These are phyloP conservation scores for Metroxylon sagu DNA, from an alignment of 176 grass and related monocot species.

Conservation along the genomic window DNA sequence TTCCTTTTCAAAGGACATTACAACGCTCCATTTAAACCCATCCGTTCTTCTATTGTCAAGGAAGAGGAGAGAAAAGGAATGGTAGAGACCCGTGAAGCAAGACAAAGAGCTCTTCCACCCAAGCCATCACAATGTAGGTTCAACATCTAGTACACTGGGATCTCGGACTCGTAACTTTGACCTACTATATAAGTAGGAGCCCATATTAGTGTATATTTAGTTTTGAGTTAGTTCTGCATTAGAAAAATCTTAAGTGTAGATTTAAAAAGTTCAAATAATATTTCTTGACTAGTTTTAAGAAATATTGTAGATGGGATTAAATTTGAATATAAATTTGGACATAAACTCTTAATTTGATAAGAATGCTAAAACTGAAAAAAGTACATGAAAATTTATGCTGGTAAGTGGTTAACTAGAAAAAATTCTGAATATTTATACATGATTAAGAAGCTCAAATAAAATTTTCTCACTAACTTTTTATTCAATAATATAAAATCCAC, in stretches of 20 bases:
- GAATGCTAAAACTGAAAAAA: too few species aligned
- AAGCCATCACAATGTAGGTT: conserved; percentile 25
- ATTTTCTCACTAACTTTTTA: not conserved
- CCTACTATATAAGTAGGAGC: too few species aligned
- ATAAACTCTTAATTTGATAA: too few species aligned
- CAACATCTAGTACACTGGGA: conserved; percentile 27
- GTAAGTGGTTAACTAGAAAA: too few species aligned
- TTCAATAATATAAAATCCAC: conserved; percentile 14
- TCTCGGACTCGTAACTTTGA: not conserved
- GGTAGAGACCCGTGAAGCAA: conserved; percentile 16
- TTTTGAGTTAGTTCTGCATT: conserved; percentile 29
- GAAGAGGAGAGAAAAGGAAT: not conserved
- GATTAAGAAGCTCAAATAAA: too few species aligned
- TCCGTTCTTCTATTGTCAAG: not conserved
- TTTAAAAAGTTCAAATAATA: too few species aligned
- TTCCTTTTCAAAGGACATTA: not conserved
- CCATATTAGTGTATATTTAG: too few species aligned
- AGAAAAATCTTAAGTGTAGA: not conserved
- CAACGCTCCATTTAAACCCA: not conserved
- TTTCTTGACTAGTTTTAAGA: too few species aligned
- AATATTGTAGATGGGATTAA: too few species aligned
- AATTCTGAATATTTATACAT: too few species aligned
- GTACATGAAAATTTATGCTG: too few species aligned
- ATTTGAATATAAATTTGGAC: too few species aligned
- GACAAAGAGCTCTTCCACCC: conserved; percentile 26